Evolutionary conservation across 1,284 basidiomycete genomes (phyloP), one percentile per base, ranked within the genome.

Genomic region (Cerioporus squamosus): DNA sequence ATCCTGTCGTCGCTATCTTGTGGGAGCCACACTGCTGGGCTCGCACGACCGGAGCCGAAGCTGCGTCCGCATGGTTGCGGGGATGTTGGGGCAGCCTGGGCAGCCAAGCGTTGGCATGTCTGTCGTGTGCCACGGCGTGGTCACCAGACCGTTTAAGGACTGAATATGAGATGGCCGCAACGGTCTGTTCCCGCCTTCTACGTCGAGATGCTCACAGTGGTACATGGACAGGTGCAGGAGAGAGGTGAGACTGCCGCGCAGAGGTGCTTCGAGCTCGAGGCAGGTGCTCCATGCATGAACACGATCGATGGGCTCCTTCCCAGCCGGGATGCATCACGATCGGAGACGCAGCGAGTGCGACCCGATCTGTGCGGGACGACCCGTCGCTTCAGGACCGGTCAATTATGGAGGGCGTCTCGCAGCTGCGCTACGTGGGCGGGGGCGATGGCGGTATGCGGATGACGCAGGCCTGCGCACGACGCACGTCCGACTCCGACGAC

Each of bases 41-140:
- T 56, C 62, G 62, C 62, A 49, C 24, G 53, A 57, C 33, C 62
- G 62, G 62, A 43, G 48, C 62, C 59, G 62, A 55, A 31, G 18
- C 26, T 48, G 57, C 51, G 48, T 43, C 31, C 9, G 52, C 52
- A 46, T 55, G 50, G 29, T 18, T 20, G 6, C 14, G 49, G 18
- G 46, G 20, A 22, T 17, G 38, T 9, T 22, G 20, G 49, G 43
- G 23, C 26, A 29, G n/a, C n/a, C n/a, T n/a, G n/a, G n/a, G 12
- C 20, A 39, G 20, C 15, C n/a, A 22, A 24, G 33, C 22, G 29
- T 23, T 49, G 38, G 38, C 10, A 40, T 18, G 29, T 18, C 23
- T 18, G 7, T 38, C 44, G 33, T 46, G 44, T 49, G 56, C 60
- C 55, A 55, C 60, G 47, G 31, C 53, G 53, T 58, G 53, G 42